A percentile compares a stretch with the other conserved stretches of the same genome.
These are phyloP conservation scores for Wickerhamiella dianesei DNA, from an alignment of 805 yeast genomes.

Conservation along the genomic window DNA sequence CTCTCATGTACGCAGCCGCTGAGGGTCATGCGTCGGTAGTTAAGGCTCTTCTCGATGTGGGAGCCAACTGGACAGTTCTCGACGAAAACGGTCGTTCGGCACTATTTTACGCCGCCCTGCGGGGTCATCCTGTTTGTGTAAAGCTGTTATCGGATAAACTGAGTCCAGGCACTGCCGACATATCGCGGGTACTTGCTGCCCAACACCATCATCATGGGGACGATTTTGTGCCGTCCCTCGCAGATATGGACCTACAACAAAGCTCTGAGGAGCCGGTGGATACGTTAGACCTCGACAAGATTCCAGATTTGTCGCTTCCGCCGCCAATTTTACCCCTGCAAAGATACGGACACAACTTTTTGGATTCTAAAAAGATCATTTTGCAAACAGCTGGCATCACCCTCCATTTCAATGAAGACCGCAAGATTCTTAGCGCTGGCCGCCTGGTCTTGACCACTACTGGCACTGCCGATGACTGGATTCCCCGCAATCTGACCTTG, in stretches of 20 bases:
- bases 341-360: slow-evolving; percentile 88
- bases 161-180: slow-evolving; percentile 13
- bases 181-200: slow-evolving; percentile 6
- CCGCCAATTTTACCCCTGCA: slow-evolving; percentile 93
- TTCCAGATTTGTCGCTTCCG: slow-evolving; percentile 84
- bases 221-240: slow-evolving; percentile 1
- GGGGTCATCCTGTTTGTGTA: slow-evolving; percentile 76
- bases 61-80: slow-evolving; percentile 52
- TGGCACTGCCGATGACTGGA: slow-evolving; percentile 48
- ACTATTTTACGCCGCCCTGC: slow-evolving; percentile 81
- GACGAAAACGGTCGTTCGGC: slow-evolving; percentile 78
- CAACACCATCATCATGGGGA: not conserved
- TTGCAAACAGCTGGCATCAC: slow-evolving; percentile 47
- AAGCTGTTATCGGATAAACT: slow-evolving; percentile 42
- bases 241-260: slow-evolving; percentile 1
- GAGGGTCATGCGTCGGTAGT: slow-evolving; percentile 71
- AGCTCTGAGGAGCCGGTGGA: not conserved
- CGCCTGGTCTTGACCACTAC: slow-evolving; percentile 70
- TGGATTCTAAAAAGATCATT: slow-evolving; percentile 70
- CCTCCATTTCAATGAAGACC: slow-evolving; percentile 33
- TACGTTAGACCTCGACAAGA: slow-evolving; percentile 39
- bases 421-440: slow-evolving; percentile 29
- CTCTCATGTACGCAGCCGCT: slow-evolving; percentile 77
- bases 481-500: slow-evolving; percentile 72
- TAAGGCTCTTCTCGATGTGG: slow-evolving; percentile 50